Conservation (phyloP, 2,329 filamentous ascomycete genomes). For the Plenodomus biglobosus region DNA sequence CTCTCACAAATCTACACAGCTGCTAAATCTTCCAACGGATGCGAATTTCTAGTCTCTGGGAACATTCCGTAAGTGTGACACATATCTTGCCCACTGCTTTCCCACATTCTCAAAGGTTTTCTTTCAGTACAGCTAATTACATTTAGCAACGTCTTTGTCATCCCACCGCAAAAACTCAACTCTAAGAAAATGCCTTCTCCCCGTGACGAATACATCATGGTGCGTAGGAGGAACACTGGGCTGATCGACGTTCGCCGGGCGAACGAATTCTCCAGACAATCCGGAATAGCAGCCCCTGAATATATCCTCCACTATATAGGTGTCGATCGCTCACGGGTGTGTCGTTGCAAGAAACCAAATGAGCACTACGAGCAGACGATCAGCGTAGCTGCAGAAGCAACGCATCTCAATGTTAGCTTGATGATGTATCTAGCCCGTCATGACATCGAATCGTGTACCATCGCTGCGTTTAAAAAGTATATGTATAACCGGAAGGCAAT, state of each 20-base stretch:
- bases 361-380: constrained; percentile 1
- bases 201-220: constrained; percentile 3
- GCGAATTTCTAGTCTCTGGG: too few species aligned
- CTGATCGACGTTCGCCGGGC: constrained; percentile 6
- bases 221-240: constrained; percentile 10
- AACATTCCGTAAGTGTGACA: too few species aligned
- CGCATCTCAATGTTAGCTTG: constrained; percentile 5
- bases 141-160: too few species aligned
- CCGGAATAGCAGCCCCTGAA: neutral
- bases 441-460: constrained; percentile 2
- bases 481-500: neutral
- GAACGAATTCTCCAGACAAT: neutral
- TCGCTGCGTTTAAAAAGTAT: constrained; percentile 1
- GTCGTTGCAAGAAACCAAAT: constrained; percentile 4
- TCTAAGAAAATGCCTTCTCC: neutral
- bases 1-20: too few species aligned
- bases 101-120: too few species aligned
- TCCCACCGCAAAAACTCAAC: neutral
- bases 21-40: too few species aligned
- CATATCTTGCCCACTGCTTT: too few species aligned
- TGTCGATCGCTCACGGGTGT: neutral
- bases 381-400: constrained; percentile 4
- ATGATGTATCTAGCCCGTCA: constrained; percentile 14
- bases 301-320: constrained; percentile 9
- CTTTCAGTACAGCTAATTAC: too few species aligned